Evolutionary conservation across 192 early-diverging fungal genomes (phyloP), one percentile per base, ranked within the genome.

Genomic region (Coemansia sp.): DNA sequence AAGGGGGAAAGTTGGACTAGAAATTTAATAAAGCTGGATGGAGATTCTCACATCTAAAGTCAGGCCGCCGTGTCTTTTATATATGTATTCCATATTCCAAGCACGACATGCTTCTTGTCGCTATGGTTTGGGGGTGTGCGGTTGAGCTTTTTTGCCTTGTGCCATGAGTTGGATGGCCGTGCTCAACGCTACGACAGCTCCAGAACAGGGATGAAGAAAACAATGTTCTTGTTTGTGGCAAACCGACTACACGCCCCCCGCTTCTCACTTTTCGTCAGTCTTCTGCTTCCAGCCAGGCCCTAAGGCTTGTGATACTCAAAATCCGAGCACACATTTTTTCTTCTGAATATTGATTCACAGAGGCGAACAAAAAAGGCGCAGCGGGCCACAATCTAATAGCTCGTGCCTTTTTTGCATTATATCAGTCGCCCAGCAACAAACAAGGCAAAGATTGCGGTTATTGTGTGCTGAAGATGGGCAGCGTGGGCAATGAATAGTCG

Each of bases 11-110:
- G 55, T 58, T 58, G 55, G 55, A 32, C 55, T 58, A 58, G 27
- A 64, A 36, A 63, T 64, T n/a, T 44, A 64, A 27, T 32, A 65
- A 66, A 27, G 51, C 58, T 57, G 58, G 63, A 65, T 66, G 58
- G 14, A 41, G 57, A 8, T 62, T 5, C 39, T 41, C 39, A 14
- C 14, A 41, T 41, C 4, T 41, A 15, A 41, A 41, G 39, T 11
- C 39, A 15, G 39, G 39, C 11, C 4, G 39, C 9, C 39, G 12
- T 9, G 39, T 41, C 39, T 41, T 41, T 41, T 51, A 51, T 51
- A 51, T 3, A 27, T 10, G 11, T 51, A 5, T 25, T 27, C 25
- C 25, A 27, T 27, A 27, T 27, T 27, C 19, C 45, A 44, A 19
- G 19, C 17, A 19, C 45, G 15, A 5, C n/a, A 19, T 8, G 21